A percentile compares a stretch with the other conserved stretches of the same genome.
These are phyloP conservation scores for Alternaria sp. DNA, from an alignment of 2,329 filamentous ascomycete genomes.

Conservation along the genomic window DNA sequence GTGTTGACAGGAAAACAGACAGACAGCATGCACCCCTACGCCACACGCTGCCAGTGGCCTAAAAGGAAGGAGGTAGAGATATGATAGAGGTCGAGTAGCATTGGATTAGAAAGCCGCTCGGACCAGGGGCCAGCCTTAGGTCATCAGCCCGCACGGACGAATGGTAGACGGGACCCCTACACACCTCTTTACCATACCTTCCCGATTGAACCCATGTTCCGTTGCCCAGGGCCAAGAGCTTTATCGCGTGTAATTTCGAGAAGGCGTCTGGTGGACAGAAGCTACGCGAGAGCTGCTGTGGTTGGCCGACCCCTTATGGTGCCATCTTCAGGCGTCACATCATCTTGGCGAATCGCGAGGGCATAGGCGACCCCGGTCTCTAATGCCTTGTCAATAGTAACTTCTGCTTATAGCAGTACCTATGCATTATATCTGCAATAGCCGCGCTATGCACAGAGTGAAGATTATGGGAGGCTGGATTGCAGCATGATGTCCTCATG, in stretches of 20 bases:
- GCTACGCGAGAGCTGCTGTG: neutral
- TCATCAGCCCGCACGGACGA: conserved; percentile 21
- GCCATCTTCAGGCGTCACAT: conserved; percentile 1
- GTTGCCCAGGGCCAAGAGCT: conserved; percentile 22
- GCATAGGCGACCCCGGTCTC: neutral
- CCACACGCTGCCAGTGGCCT: conserved; percentile 15
- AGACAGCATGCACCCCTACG: conserved; percentile 19
- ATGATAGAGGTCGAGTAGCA: conserved; percentile 16
- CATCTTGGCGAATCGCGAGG: neutral
- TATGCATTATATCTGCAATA: neutral
- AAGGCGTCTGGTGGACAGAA: conserved; percentile 20
- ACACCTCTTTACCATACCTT: conserved; percentile 32
- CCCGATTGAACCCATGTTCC: conserved; percentile 27
- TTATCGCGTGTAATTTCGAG: conserved; percentile 21
- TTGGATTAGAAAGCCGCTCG: conserved; percentile 14
- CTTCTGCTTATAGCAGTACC: neutral
- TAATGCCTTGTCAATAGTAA: neutral
- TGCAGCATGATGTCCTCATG: neutral
- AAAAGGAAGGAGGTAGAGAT: conserved; percentile 37
- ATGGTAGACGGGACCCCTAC: conserved; percentile 26
- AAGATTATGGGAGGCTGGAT: neutral
- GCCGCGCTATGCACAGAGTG: neutral
- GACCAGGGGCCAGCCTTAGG: conserved; percentile 18
- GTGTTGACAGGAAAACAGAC: conserved; percentile 17
- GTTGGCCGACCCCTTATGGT: conserved; percentile 14